Percentiles rank a stretch among this genome's conserved stretches.
These are phyloP conservation scores for Avena atlantica DNA, from an alignment of 176 grass and related monocot species.

Conservation along the genomic window DNA sequence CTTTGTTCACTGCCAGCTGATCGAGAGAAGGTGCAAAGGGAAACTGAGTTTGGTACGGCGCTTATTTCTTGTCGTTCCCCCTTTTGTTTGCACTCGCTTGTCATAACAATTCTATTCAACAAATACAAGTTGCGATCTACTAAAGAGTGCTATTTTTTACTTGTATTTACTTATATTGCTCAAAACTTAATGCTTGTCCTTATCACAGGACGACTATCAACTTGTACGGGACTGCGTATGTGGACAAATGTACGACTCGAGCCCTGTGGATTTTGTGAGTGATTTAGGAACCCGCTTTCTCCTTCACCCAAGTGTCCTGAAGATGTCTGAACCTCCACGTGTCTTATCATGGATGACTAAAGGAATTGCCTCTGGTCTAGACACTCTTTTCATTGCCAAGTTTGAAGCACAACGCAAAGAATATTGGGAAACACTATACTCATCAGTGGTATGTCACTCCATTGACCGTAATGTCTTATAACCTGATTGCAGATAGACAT, in stretches of 20 bases:
- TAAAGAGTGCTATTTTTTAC: neutral
- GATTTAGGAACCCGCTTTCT: slow-evolving; percentile 89
- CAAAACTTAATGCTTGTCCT: slow-evolving; percentile 21
- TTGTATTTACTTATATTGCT: slow-evolving; percentile 13
- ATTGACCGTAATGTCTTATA: slow-evolving; percentile 26
- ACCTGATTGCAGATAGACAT: slow-evolving; percentile 1
- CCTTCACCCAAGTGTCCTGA: slow-evolving; percentile 88
- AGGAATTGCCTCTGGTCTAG: slow-evolving; percentile 71
- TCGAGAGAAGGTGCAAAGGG: slow-evolving; percentile 70
- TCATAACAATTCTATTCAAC: neutral
- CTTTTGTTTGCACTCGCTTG: neutral
- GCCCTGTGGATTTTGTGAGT: slow-evolving; percentile 94
- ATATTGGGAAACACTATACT: slow-evolving; percentile 91
- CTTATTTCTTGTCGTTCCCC: slow-evolving; percentile 1
- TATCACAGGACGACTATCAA: slow-evolving; percentile 79
- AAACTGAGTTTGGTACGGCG: slow-evolving; percentile 65
- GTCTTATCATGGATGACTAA: slow-evolving; percentile 79
- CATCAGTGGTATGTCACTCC: slow-evolving; percentile 75
- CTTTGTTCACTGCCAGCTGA: slow-evolving; percentile 61
- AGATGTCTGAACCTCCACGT: slow-evolving; percentile 82
- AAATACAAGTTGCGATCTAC: neutral
- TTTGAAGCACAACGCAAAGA: slow-evolving; percentile 87
- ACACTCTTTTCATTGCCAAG: slow-evolving; percentile 82
- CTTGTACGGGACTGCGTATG: slow-evolving; percentile 83
- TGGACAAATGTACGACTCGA: slow-evolving; percentile 88